phyloP scores from a whole-genome alignment of 495 filamentous ascomycete genomes.

The Hypoxylon crocopeplum region DNA sequence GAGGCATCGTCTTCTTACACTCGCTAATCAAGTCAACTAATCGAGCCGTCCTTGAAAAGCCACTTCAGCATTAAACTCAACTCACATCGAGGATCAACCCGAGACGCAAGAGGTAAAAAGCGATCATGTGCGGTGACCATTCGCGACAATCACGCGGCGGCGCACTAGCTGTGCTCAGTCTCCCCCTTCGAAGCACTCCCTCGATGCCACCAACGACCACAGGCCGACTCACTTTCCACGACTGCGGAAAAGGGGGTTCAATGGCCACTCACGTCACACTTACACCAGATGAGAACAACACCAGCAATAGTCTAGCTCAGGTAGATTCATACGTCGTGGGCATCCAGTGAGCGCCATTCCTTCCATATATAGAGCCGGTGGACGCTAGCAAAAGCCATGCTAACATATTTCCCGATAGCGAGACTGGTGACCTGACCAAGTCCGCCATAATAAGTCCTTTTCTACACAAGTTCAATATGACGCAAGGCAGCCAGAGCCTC shows the following conservation, averaged over 20 bases:
- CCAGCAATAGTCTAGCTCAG: background rate
- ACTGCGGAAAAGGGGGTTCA: conserved; percentile 23
- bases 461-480: conserved; percentile 42
- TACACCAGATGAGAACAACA: conserved; percentile 17
- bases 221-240: conserved; percentile 39
- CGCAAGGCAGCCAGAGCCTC: background rate
- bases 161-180: conserved; percentile 41
- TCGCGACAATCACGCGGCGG: conserved; percentile 31
- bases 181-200: conserved; percentile 8
- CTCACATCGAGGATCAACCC: background rate
- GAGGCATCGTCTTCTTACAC: no score
- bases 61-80: no score
- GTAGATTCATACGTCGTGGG: conserved; percentile 31
- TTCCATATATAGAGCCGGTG: background rate
- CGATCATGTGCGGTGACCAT: conserved; percentile 35
- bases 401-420: no score
- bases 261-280: conserved; percentile 37
- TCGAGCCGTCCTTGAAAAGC: no score
- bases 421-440: conserved; percentile 46
- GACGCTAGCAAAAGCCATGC: background rate
- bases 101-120: background rate
- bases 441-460: conserved; percentile 43
- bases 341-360: conserved; percentile 40
- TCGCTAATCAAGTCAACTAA: no score
- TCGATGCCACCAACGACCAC: conserved; percentile 8